phyloP scores from a whole-genome alignment of 306 rosid species.

The Corylus avellana region DNA sequence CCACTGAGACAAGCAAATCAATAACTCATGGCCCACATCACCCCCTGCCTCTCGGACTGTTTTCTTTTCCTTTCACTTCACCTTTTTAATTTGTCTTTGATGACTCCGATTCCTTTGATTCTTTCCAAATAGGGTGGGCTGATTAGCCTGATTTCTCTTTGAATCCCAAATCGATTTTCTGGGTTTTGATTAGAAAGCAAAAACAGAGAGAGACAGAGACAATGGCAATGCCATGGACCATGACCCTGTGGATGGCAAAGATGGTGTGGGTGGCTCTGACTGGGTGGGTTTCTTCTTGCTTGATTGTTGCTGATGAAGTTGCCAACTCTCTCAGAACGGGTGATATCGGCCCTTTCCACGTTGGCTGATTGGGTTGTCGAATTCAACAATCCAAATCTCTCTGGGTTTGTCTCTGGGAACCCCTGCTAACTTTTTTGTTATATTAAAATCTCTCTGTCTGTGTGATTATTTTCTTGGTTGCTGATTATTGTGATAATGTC shows the following conservation, averaged over 20 bases:
- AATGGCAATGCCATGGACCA: constrained; percentile 72
- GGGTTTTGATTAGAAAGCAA: constrained; percentile 25
- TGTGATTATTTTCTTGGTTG: neutral
- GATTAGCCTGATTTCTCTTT: constrained; percentile 4
- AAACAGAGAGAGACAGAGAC: neutral
- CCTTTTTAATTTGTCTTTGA: neutral
- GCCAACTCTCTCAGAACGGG: constrained; percentile 84
- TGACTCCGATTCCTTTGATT: neutral
- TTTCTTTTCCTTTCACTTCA: neutral
- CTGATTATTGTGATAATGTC: neutral
- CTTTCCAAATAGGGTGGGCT: neutral
- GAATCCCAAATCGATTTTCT: neutral
- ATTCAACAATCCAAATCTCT: constrained; percentile 23
- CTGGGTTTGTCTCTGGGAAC: constrained; percentile 29
- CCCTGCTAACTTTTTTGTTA: neutral
- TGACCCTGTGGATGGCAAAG: constrained; percentile 64
- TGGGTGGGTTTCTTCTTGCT: constrained; percentile 83
- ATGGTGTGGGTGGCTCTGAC: constrained; percentile 75
- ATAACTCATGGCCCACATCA: neutral
- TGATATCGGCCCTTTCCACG: constrained; percentile 83
- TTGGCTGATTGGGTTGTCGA: constrained; percentile 50
- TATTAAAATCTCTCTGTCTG: neutral
- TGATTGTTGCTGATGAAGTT: constrained; percentile 81
- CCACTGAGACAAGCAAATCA: neutral
- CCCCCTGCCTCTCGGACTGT: neutral